phyloP scores from a whole-genome alignment of 306 rosid species.

The Sechiopsis laciniata region DNA sequence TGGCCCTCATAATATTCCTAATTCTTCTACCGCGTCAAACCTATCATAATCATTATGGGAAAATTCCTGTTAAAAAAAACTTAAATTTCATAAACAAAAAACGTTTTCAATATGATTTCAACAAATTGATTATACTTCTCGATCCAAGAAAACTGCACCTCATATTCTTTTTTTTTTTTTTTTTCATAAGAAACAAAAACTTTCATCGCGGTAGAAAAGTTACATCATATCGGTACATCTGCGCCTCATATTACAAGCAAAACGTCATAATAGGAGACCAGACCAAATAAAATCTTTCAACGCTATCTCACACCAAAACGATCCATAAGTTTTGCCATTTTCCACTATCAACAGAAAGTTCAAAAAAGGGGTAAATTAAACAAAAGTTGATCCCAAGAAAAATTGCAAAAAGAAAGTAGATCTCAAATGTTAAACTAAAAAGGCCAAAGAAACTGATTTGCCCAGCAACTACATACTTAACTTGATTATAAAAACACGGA shows the following conservation, averaged over 20 bases:
- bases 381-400: background rate
- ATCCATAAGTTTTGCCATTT: background rate
- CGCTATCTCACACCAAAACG: background rate
- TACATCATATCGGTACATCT: too few relatives aligned
- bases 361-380: background rate
- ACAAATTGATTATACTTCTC: background rate
- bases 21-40: too few relatives aligned
- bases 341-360: background rate
- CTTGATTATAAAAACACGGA: background rate
- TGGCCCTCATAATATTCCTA: too few relatives aligned
- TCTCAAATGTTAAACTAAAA: conserved; percentile 7
- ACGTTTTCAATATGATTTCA: background rate
- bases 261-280: background rate
- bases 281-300: background rate
- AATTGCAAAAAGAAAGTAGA: background rate
- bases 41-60: too few relatives aligned
- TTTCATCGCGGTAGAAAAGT: too few relatives aligned
- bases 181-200: too few relatives aligned
- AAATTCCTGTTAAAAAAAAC: too few relatives aligned
- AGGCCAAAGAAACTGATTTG: conserved; percentile 23
- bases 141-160: background rate
- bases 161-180: too few relatives aligned
- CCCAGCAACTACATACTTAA: conserved; percentile 10
- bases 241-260: background rate
- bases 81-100: background rate